Evolutionary conservation across 2,329 filamentous ascomycete genomes (phyloP).

Genomic region (Fusarium buharicum): DNA sequence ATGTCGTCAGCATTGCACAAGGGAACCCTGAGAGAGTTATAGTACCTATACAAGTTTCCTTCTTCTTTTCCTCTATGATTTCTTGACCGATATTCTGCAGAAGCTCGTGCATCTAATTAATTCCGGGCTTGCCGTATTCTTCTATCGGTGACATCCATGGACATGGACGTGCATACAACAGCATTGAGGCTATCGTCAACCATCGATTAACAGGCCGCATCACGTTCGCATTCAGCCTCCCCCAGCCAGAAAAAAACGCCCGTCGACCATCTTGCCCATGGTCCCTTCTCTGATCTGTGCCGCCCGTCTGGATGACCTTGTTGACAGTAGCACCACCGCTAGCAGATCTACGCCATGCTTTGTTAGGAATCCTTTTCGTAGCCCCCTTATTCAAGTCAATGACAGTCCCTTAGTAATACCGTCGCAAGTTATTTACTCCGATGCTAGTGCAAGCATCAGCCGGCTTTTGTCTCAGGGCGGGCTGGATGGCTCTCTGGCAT

Average conservation of each 20-base stretch:
- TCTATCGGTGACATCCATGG: not conserved
- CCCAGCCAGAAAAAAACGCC: constrained; percentile 2
- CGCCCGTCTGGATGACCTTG: constrained; percentile 4
- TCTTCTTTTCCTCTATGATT: constrained; percentile 1
- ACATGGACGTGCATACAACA: constrained; percentile 9
- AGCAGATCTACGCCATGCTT: constrained; percentile 32
- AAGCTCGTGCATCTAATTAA: constrained; percentile 16
- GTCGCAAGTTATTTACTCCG: constrained; percentile 7
- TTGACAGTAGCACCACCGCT: constrained; percentile 16
- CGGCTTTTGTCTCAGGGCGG: constrained; percentile 27
- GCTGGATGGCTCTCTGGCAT: not conserved
- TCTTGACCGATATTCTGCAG: not conserved
- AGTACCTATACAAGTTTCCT: constrained; percentile 3
- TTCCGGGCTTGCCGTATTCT: constrained; percentile 23
- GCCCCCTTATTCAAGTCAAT: constrained; percentile 8
- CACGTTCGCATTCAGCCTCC: constrained; percentile 15
- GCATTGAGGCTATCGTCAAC: constrained; percentile 31
- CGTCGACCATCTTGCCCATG: constrained; percentile 1
- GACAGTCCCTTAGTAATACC: constrained; percentile 1
- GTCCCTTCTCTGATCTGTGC: constrained; percentile 18
- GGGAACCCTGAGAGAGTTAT: constrained; percentile 7
- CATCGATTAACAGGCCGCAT: not conserved
- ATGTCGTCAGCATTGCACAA: not conserved
- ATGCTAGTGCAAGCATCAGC: constrained; percentile 15
- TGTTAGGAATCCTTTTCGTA: constrained; percentile 35